These are phyloP conservation scores for Petunia axillaris DNA, from an alignment of 257 asterid species.

Conservation along the genomic window DNA sequence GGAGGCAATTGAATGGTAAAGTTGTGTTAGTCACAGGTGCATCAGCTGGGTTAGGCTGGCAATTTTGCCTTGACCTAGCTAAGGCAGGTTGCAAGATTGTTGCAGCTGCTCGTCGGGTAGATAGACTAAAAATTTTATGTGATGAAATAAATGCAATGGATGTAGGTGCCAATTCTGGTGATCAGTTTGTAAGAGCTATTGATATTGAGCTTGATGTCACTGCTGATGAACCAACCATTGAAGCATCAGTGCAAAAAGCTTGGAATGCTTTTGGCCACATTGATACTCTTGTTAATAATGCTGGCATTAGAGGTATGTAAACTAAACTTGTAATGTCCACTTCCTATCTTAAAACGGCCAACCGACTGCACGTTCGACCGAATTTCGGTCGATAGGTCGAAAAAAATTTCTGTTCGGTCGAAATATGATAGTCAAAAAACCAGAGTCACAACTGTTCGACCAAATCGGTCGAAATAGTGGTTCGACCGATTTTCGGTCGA, in stretches of 20 bases:
- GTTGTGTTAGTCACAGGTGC: constrained; percentile 84
- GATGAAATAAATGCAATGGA: constrained; percentile 48
- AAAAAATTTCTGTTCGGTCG: too few relatives aligned
- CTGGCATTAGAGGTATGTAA: constrained; percentile 60
- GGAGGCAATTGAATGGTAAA: constrained; percentile 55
- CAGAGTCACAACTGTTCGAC: too few relatives aligned
- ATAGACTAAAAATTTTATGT: constrained; percentile 54
- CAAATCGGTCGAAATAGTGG: too few relatives aligned
- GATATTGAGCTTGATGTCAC: constrained; percentile 67
- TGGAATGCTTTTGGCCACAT: constrained; percentile 71
- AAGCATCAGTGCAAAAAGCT: constrained; percentile 51
- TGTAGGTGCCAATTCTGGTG: not conserved
- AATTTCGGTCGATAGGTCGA: too few relatives aligned
- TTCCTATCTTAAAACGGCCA: too few relatives aligned
- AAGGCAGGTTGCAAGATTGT: constrained; percentile 68
- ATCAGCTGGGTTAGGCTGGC: constrained; percentile 78
- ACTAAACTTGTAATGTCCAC: too few relatives aligned
- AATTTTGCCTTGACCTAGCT: constrained; percentile 64
- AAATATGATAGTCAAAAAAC: too few relatives aligned
- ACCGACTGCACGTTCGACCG: too few relatives aligned
- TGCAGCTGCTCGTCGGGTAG: constrained; percentile 65
- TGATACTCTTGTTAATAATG: constrained; percentile 66
- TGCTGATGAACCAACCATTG: constrained; percentile 42
- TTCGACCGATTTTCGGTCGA: too few relatives aligned
- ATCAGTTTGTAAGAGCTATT: constrained; percentile 34